A percentile compares a stretch with the other conserved stretches of the same genome.
Conservation (phyloP, 2,329 filamentous ascomycete species). For the Penicillium sp. region DNA sequence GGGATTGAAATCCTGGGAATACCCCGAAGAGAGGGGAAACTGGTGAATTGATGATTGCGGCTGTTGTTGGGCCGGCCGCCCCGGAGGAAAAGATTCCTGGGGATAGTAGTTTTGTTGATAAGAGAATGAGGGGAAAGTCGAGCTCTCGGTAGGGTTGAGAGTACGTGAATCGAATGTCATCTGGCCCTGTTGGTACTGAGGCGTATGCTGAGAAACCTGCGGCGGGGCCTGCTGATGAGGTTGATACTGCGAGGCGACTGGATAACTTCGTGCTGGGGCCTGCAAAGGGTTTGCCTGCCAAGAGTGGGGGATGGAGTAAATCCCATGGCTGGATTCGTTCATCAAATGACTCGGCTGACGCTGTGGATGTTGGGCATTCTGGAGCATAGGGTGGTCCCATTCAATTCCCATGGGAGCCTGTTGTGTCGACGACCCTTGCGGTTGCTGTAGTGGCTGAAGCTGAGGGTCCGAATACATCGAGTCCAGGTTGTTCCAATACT, state of each 20-base stretch:
- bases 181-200: conserved; percentile 32
- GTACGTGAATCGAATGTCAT: conserved; percentile 31
- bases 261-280: conserved; percentile 29
- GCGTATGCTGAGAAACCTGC: conserved; percentile 24
- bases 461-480: conserved; percentile 32
- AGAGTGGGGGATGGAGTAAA: conserved; percentile 34
- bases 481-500: conserved; percentile 41
- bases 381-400: conserved; percentile 40
- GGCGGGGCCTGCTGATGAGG: conserved; percentile 22
- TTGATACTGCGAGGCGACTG: conserved; percentile 30
- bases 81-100: conserved; percentile 27
- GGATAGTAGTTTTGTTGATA: conserved; percentile 35
- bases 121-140: conserved; percentile 34
- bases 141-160: conserved; percentile 28
- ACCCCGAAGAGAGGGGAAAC: conserved; percentile 29
- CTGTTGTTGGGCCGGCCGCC: conserved; percentile 15
- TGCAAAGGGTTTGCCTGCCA: conserved; percentile 37
- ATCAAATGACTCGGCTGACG: conserved; percentile 24
- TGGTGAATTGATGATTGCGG: conserved; percentile 24
- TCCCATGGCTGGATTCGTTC: conserved; percentile 31
- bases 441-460: conserved; percentile 28
- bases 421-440: conserved; percentile 19
- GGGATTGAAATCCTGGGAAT: conserved; percentile 23
- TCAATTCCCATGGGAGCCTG: conserved; percentile 33
- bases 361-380: conserved; percentile 29